These are phyloP conservation scores for Zygoascus biomembranicola DNA, from an alignment of 805 yeast genomes.

Conservation along the genomic window DNA sequence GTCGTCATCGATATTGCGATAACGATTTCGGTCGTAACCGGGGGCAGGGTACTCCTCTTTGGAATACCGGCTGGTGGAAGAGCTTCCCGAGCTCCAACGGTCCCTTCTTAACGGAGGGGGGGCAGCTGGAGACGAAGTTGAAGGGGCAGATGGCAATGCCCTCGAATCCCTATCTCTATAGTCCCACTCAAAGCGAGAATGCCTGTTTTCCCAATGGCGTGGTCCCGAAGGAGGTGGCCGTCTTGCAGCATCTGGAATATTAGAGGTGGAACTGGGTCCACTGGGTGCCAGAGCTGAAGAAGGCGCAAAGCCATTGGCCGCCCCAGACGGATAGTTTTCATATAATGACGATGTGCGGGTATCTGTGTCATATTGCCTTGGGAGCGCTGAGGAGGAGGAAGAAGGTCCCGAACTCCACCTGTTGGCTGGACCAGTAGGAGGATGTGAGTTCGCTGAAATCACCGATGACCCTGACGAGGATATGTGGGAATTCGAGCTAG, in stretches of 20 bases:
- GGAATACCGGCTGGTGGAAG: not conserved
- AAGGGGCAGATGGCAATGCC: not conserved
- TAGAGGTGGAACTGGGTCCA: not conserved
- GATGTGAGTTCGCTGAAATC: not conserved
- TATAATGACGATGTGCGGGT: not conserved
- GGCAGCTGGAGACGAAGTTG: not conserved
- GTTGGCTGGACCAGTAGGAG: not conserved
- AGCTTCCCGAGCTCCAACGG: not conserved
- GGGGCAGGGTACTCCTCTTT: not conserved
- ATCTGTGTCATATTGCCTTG: not conserved
- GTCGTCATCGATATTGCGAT: not conserved
- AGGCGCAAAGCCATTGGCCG: not conserved
- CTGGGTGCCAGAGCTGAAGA: not conserved
- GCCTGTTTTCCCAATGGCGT: slow-evolving; percentile 5
- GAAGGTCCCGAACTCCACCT: not conserved
- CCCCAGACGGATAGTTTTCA: not conserved
- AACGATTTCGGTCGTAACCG: not conserved
- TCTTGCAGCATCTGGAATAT: not conserved
- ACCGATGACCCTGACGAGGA: not conserved
- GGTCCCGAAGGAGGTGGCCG: slow-evolving; percentile 6
- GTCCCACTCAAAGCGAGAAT: not conserved
- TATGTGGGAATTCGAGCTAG: not conserved
- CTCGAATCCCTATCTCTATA: not conserved
- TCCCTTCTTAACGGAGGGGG: not conserved
- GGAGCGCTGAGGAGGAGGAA: not conserved